These are phyloP conservation scores for Tetrastigma voinierianum DNA, from an alignment of 164 flowering plant species.

Conservation along the genomic window DNA sequence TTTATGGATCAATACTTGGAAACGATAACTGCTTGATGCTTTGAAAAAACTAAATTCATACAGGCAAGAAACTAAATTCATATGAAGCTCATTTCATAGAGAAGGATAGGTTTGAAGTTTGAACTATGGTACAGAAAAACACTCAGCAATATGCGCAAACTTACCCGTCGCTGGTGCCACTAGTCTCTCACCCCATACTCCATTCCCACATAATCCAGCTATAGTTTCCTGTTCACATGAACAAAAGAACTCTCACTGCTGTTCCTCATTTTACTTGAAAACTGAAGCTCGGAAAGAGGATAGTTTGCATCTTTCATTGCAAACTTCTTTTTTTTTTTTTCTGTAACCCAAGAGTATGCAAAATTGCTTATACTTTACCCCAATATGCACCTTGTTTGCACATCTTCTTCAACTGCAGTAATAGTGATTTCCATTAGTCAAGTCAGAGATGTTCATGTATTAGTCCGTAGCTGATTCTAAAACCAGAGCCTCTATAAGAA, in stretches of 20 bases:
- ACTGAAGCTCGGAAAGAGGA: not conserved
- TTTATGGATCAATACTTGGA: too few species aligned
- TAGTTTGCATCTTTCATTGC: too few species aligned
- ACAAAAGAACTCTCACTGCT: not conserved
- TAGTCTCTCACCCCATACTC: conserved; percentile 75
- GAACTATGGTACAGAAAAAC: not conserved
- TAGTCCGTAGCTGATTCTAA: not conserved
- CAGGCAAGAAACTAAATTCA: too few species aligned
- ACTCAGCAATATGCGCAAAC: not conserved
- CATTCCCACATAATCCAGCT: conserved; percentile 86
- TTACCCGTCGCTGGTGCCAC: conserved; percentile 90
- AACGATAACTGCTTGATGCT: too few species aligned
- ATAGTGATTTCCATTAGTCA: conserved; percentile 9
- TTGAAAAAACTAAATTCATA: too few species aligned
- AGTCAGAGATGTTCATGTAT: not conserved
- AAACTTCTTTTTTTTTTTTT: not conserved
- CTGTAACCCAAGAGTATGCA: too few species aligned
- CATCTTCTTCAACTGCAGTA: conserved; percentile 81
- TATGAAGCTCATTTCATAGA: not conserved
- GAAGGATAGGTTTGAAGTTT: too few species aligned
- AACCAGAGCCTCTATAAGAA: too few species aligned
- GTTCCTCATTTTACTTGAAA: not conserved
- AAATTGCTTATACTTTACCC: conserved; percentile 34
- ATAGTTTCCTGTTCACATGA: conserved; percentile 52
- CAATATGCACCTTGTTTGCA: conserved; percentile 87